phyloP scores from a whole-genome alignment of 2,329 filamentous ascomycete genomes.

The Paecilomyces dactylethromorphus region DNA sequence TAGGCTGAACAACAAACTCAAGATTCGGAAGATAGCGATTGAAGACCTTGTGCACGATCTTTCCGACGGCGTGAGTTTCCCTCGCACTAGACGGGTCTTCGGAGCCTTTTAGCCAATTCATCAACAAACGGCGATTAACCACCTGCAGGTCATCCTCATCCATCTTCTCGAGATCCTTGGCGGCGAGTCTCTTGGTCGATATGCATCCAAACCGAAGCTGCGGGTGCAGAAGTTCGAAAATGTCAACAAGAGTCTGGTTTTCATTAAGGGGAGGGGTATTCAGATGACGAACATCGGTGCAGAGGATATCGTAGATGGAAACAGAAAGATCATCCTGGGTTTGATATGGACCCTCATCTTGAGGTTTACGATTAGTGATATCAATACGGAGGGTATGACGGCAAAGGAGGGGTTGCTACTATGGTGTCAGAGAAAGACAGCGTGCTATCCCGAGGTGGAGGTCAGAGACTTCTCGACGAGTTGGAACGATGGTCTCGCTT shows the following conservation, averaged over 20 bases:
- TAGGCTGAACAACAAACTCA: slow-evolving; percentile 95
- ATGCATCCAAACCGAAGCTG: slow-evolving; percentile 92
- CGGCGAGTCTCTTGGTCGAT: slow-evolving; percentile 88
- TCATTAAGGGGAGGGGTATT: slow-evolving; percentile 82
- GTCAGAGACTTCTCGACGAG: slow-evolving; percentile 91
- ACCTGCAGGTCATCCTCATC: slow-evolving; percentile 76
- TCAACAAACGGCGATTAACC: not conserved
- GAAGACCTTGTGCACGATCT: slow-evolving; percentile 84
- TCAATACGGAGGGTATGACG: slow-evolving; percentile 95
- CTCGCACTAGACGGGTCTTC: not conserved
- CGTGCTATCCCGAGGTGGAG: slow-evolving; percentile 95
- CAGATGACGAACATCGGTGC: slow-evolving; percentile 98
- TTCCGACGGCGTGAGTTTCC: slow-evolving; percentile 74
- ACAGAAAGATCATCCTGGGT: slow-evolving; percentile 93
- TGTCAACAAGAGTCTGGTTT: slow-evolving; percentile 91
- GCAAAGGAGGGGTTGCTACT: slow-evolving; percentile 91
- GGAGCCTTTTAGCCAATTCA: not conserved
- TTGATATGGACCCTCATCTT: slow-evolving; percentile 98
- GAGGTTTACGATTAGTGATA: slow-evolving; percentile 96
- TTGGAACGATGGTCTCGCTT: slow-evolving; percentile 96
- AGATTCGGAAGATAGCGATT: slow-evolving; percentile 68
- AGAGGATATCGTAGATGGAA: slow-evolving; percentile 96
- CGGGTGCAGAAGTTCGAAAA: slow-evolving; percentile 97
- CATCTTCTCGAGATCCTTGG: slow-evolving; percentile 96
- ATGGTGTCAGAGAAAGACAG: slow-evolving; percentile 98